These are phyloP conservation scores for Chenopodium quinoa DNA, from an alignment of 148 eudicot species.

Conservation along the genomic window DNA sequence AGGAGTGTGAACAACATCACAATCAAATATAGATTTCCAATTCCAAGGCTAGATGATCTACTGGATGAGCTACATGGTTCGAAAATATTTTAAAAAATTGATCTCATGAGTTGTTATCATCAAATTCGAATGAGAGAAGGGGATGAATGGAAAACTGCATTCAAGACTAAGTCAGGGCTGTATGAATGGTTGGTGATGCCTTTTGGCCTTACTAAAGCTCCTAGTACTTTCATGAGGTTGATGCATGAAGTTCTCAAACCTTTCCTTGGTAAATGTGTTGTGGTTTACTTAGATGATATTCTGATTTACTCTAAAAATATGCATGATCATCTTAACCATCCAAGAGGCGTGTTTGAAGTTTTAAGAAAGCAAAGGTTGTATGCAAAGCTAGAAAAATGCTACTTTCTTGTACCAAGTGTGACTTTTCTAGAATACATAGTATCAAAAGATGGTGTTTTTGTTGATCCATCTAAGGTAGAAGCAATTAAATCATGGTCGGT, in stretches of 20 bases:
- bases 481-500: neutral
- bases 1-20: slow-evolving; percentile 2
- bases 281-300: no score
- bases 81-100: neutral
- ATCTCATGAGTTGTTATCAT: neutral
- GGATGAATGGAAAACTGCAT: neutral
- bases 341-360: neutral
- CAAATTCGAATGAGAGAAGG: no score
- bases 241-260: no score
- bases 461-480: neutral
- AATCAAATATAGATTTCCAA: slow-evolving; percentile 6
- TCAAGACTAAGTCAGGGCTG: neutral
- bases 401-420: neutral
- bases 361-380: neutral
- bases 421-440: neutral
- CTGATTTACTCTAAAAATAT: neutral
- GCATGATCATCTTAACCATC: neutral
- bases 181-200: no score
- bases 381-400: neutral
- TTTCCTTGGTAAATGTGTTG: no score
- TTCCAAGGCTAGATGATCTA: neutral
- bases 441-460: neutral
- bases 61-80: neutral
- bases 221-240: no score
- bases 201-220: no score